Conservation (phyloP, 331 rosid genomes). For the Prunus yedoensis region DNA sequence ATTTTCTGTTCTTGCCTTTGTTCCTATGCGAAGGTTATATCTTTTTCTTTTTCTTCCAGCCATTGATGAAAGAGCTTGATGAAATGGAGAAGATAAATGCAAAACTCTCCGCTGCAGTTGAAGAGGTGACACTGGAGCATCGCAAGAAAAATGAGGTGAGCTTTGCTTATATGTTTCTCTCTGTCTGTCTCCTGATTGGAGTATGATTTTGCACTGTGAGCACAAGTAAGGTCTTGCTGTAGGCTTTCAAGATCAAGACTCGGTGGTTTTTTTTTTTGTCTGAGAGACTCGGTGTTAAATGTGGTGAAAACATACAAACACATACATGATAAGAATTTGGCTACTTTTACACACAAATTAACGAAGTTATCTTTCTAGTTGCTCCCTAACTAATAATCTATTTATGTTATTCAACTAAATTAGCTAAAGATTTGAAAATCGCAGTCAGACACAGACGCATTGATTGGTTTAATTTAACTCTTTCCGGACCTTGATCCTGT, state of each 20-base stretch:
- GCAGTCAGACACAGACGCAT: neutral
- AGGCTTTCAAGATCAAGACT: too few species aligned
- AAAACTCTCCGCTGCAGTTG: constrained; percentile 87
- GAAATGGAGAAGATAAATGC: constrained; percentile 95
- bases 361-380: neutral
- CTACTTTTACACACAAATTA: too few species aligned
- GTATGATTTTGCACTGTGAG: neutral
- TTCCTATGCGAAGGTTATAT: constrained; percentile 17
- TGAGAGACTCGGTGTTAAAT: neutral
- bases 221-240: neutral
- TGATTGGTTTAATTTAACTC: neutral
- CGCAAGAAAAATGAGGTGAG: constrained; percentile 90
- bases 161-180: neutral
- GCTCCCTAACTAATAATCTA: too few species aligned
- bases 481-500: constrained; percentile 10
- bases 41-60: constrained; percentile 34
- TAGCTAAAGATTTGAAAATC: neutral
- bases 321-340: too few species aligned
- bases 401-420: neutral
- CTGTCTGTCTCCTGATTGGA: neutral
- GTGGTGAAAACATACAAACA: neutral
- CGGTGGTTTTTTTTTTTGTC: too few species aligned
- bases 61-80: constrained; percentile 97
- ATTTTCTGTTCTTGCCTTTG: constrained; percentile 29
- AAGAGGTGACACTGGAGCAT: constrained; percentile 95